Base-by-base conservation (phyloP, 2,329 filamentous ascomycete species). In the Fusarium brachygibbosum region DNA sequence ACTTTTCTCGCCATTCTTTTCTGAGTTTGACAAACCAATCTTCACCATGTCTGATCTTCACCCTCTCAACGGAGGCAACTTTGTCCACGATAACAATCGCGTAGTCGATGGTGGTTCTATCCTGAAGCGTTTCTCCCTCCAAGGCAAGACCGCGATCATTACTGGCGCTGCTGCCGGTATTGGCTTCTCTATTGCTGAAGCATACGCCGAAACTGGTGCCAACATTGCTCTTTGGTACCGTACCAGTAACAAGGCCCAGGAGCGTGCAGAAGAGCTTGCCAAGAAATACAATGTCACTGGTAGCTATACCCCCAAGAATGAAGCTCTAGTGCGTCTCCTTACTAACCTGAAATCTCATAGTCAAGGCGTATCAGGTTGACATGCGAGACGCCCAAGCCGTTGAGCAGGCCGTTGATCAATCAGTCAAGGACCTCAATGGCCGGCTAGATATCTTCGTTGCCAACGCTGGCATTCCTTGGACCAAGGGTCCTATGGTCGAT, bases 401-500 rank as follows among this genome's bases (percentile, higher is more conserved):
- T 10, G 78, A 84, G 45, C 75, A 78, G 10, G 81, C 84, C 5
- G 81, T 90, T 29, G 77, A 85, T 63, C 76, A 80, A 40, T 83
- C 85, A 65, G 80, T 88, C 46, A 77, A 83, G 61, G 90, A 93
- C 14, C 90, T 93, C 78, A 89, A 90, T 74, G 88, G 89, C 62
- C 87, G 90, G 8, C 85, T 94, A 19, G 91, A 94, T 74, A 85
- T 93, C 69, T 93, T 94, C 72, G 87, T 94, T 49, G 91, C 91
- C 68, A 94, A 94, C 74, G 88, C 90, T 16, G 91, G 91, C 41
- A 88, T 93, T 52, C 86, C 89, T 2, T 93, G 91, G 91, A 90
- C 86, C 3, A 83, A 92, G 66, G 90, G 90, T 0, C 78, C 88
- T 11, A 87, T 90, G 77, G 82, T 92, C 28, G 88, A 92, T 61